These are phyloP conservation scores for Verticillium longisporum DNA, from an alignment of 2,329 filamentous ascomycete genomes.

Conservation along the genomic window DNA sequence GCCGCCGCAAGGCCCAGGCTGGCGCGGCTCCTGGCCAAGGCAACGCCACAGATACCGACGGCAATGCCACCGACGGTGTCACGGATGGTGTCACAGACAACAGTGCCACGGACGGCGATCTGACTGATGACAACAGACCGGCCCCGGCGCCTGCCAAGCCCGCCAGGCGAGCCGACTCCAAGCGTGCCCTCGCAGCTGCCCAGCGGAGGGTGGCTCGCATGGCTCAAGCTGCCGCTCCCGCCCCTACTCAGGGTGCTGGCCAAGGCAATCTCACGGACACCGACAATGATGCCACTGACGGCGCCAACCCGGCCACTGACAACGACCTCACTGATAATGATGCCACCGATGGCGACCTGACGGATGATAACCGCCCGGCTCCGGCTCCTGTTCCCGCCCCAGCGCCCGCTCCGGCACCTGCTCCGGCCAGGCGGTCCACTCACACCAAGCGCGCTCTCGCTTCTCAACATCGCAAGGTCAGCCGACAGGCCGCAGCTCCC, in stretches of 20 bases:
- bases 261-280: background rate
- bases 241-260: conserved; percentile 9
- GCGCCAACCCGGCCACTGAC: background rate
- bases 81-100: background rate
- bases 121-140: background rate
- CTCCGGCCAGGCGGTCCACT: background rate
- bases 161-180: background rate
- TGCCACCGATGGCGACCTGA: background rate
- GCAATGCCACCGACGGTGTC: background rate
- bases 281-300: background rate
- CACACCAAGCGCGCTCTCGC: background rate
- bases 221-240: background rate
- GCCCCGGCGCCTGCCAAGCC: background rate
- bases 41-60: background rate
- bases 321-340: background rate
- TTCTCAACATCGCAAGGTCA: background rate
- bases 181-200: background rate
- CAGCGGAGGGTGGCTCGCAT: background rate
- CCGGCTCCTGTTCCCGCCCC: background rate
- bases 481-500: conserved; percentile 4
- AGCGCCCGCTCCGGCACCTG: background rate
- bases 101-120: background rate
- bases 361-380: background rate
- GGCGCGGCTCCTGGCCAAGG: background rate
- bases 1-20: background rate